Evolutionary conservation across 768 basidiomycete species (phyloP), one percentile per base, ranked within the genome.

Genomic region (Auricularia auricula-judae): DNA sequence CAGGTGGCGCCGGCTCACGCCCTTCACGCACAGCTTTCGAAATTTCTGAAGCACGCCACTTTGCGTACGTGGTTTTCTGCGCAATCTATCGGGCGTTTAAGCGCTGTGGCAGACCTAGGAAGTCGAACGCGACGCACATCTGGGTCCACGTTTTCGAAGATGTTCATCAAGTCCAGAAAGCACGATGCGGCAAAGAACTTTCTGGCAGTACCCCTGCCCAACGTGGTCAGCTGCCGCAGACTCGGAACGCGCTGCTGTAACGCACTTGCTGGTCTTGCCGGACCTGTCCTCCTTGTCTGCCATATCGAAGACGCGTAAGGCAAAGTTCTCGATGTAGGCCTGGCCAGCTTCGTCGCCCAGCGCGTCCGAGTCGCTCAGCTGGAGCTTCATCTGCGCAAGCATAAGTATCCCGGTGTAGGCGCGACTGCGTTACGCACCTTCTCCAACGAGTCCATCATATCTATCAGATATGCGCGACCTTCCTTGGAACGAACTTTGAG

Each of bases 21-120:
- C 97, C 95, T 74, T 98, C 96, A n/a, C 95, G 86, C 71, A 94
- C 83, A 1, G 96, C 94, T 74, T 91, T 98, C 18, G 91, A 86
- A 21, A 98, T 94, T 67, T 97, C 93, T 12, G 89, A 88, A 43
- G 96, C 96, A 74, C 98, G 98, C 95, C 97, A 99, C 74, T 97
- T 93, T 3, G 94, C 84, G 75, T 98, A 99, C 64, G 85, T 86
- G 42, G 96, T 84, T 75, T 97, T 98, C 67, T 89, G 89, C 68
- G 86, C 86, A 67, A 85, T 84, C 92, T 96, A 66, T 2, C 8
- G 61, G 33, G 42, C 36, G 63, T 36, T 23, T 34, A 39, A 18
- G 34, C 7, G 60, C 35, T 42, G 39, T 42, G 39, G 39, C 8
- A 51, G 4, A 51, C 36, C 18, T 35, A 12, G 65, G 62, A 47